A percentile compares a stretch with the other conserved stretches of the same genome.
These are phyloP conservation scores for Solanum okadae DNA, from an alignment of 257 asterid genomes.

Conservation along the genomic window DNA sequence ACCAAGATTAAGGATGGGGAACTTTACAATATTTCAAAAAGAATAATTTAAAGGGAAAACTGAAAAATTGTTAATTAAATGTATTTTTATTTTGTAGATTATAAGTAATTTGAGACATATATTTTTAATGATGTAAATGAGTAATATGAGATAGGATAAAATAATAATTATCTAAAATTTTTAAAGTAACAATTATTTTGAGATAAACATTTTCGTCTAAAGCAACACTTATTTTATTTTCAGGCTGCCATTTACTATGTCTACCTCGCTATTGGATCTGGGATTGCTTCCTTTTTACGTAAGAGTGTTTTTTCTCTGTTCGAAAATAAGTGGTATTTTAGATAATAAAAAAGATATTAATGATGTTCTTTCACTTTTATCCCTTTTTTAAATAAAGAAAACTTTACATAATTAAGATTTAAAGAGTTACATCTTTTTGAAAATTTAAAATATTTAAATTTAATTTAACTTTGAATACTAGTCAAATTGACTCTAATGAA, in stretches of 20 bases:
- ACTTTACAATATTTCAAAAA: background rate
- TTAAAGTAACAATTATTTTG: no score
- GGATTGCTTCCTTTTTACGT: constrained; percentile 52
- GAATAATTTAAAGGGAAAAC: background rate
- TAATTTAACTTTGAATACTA: no score
- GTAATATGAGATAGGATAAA: background rate
- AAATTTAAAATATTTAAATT: no score
- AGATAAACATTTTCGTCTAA: no score
- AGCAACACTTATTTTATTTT: background rate
- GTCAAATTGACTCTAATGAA: no score
- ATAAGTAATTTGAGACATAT: background rate
- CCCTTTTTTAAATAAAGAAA: no score
- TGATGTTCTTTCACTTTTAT: no score
- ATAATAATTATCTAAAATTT: no score
- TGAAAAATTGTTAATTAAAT: background rate
- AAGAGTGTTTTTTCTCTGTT: constrained; percentile 3
- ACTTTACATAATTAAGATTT: no score
- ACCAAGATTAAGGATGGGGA: background rate
- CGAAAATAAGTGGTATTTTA: background rate
- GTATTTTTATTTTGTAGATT: background rate
- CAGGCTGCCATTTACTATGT: constrained; percentile 45
- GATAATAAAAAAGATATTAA: no score
- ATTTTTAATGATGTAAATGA: no score
- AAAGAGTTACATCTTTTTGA: no score
- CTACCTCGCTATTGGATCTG: constrained; percentile 51